Percentiles rank a stretch among this genome's conserved stretches.
phyloP scores from a whole-genome alignment of 2,329 filamentous ascomycete species.

The Aspergillus sp. region DNA sequence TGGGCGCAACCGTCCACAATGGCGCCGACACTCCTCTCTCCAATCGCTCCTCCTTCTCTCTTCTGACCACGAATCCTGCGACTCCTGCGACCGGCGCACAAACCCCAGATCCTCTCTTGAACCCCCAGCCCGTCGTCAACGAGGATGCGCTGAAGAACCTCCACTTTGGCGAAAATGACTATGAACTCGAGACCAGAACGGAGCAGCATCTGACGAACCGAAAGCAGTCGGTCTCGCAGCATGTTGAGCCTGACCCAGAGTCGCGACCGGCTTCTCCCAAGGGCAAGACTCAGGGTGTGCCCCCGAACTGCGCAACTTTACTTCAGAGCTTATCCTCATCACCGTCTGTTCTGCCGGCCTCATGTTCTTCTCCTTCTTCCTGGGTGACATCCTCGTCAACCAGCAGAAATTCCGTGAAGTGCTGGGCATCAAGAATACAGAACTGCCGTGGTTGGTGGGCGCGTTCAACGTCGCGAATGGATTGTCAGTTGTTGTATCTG shows the following conservation, averaged over 20 bases:
- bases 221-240: constrained; percentile 4
- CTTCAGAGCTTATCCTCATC: constrained; percentile 37
- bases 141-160: constrained; percentile 13
- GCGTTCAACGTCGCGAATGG: constrained; percentile 39
- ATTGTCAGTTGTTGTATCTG: constrained; percentile 38
- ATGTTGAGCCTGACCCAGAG: too few species aligned
- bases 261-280: neutral
- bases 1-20: too few species aligned
- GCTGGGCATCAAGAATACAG: constrained; percentile 34
- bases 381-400: constrained; percentile 38
- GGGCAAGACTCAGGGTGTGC: constrained; percentile 26
- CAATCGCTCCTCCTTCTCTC: neutral
- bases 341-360: constrained; percentile 40
- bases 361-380: constrained; percentile 39
- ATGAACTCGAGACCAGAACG: constrained; percentile 7
- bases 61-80: neutral
- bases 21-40: neutral
- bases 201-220: constrained; percentile 10
- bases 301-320: constrained; percentile 38
- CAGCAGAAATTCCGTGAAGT: constrained; percentile 34
- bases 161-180: constrained; percentile 6
- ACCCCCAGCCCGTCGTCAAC: constrained; percentile 6
- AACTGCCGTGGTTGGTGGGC: constrained; percentile 41
- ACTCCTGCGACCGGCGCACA: constrained; percentile 23
- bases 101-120: constrained; percentile 23